These are phyloP conservation scores for Trametes cingulata DNA, from an alignment of 768 basidiomycete genomes.

Conservation along the genomic window DNA sequence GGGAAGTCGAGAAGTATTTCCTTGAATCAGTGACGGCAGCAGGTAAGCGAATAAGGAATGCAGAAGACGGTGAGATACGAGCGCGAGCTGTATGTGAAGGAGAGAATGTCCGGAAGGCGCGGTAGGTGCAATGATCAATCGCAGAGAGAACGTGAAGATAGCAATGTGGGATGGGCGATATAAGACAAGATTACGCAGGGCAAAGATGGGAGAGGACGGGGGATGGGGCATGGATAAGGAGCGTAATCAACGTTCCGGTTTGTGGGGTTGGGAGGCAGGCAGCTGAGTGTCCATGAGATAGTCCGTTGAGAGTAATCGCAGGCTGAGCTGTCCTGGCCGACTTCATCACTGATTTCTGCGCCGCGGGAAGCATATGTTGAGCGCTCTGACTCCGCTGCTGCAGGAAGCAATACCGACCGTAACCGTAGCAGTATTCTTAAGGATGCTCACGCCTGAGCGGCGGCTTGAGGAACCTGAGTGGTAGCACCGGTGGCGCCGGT, in stretches of 20 bases:
- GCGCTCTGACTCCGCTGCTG: neutral
- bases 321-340: neutral
- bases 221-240: too few species aligned
- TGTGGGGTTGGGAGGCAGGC: too few species aligned
- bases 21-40: neutral
- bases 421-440: neutral
- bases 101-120: neutral
- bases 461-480: neutral
- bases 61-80: neutral
- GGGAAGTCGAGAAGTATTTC: neutral
- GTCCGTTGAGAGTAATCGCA: too few species aligned
- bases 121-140: neutral
- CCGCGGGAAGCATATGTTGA: neutral
- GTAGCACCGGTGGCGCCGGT: neutral
- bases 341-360: neutral
- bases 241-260: too few species aligned
- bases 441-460: conserved; percentile 1
- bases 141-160: neutral
- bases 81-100: neutral
- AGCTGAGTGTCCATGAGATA: too few species aligned
- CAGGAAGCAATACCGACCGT: neutral
- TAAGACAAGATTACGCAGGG: too few species aligned
- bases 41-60: neutral
- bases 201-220: too few species aligned
- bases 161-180: neutral